Base-by-base conservation (phyloP, 768 basidiomycete genomes). In the Pulveroboletus sp. region DNA sequence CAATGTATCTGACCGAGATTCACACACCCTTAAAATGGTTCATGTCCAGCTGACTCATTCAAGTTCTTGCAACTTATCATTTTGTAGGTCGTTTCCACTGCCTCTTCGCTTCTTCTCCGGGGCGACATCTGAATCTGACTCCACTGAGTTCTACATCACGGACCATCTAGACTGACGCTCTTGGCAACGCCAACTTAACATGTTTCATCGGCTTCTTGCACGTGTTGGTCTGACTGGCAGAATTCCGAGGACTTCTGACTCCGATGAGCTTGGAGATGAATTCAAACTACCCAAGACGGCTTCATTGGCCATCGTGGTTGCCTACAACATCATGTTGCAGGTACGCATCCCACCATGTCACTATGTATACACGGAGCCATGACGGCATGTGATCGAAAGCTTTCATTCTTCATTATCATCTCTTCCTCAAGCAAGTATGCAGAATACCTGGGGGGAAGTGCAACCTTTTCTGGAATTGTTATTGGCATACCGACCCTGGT, bases 391-490 rank as follows among this genome's bases (percentile, higher is more conserved):
- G 13, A 46, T 35, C 29, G 2, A 25, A 46, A 86, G 85, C 60
- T 82, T 5, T 78, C 81, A 0, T 87, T 87, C 67, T 87, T 85
- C 63, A 77, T 85, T 48, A 72, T 85, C 35, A 80, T 87, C 5
- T 82, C 85, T 3, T 84, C 85, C 1, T 80, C 83, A 1, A 80
- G 77, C 57, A 70, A 72, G 43, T 86, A 87, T 57, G 79, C 82
- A 0, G 72, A 79, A 50, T 70, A 77, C 53, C 69, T 87, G 7
- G 84, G 84, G 20, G 85, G 85, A 16, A 76, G 70, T n/a, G 70
- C 81, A n/a, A 82, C 81, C 0, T 88, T 87, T 61, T 81, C 84
- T 31, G 84, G 85, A 43, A 58, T 88, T 6, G 75, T 74, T 29
- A 73, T 85, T 49, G 85, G 85, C 55, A 82, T 87, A 50, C 86